A percentile compares a stretch with the other conserved stretches of the same genome.
These are phyloP conservation scores for Cystobasidium sp. DNA, from an alignment of 1,284 basidiomycete species.

Conservation along the genomic window DNA sequence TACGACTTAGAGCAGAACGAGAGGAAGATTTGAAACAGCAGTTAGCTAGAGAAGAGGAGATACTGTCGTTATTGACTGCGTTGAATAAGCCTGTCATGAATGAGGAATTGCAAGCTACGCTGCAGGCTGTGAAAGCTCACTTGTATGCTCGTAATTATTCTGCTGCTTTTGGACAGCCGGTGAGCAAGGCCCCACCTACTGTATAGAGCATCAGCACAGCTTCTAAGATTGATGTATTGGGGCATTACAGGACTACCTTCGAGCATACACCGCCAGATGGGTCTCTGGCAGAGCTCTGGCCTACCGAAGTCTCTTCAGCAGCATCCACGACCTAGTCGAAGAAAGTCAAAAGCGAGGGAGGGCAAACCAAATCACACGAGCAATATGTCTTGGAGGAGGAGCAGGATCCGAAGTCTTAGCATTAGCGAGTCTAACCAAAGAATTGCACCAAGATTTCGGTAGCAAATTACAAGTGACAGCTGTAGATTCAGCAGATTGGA, in stretches of 20 bases:
- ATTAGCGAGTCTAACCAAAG: constrained; percentile 54
- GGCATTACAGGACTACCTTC: constrained; percentile 26
- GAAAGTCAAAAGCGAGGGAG: constrained; percentile 10
- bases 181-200: not conserved
- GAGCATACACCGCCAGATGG: constrained; percentile 59
- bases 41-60: constrained; percentile 31
- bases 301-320: constrained; percentile 50
- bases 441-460: constrained; percentile 36
- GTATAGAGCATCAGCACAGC: not conserved
- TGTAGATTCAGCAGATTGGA: constrained; percentile 57
- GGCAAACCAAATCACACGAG: not conserved
- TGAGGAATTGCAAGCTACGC: constrained; percentile 30
- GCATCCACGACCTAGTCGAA: constrained; percentile 32
- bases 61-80: constrained; percentile 34
- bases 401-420: constrained; percentile 59
- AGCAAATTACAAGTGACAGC: constrained; percentile 39
- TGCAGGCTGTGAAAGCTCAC: constrained; percentile 40
- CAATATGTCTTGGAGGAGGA: constrained; percentile 56
- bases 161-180: constrained; percentile 35
- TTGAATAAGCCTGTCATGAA: constrained; percentile 34
- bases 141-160: constrained; percentile 39
- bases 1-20: not conserved
- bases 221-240: not conserved
- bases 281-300: constrained; percentile 58
- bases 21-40: not conserved